Evolutionary conservation across 192 early-diverging fungal genomes (phyloP), one percentile per base, ranked within the genome.

Genomic region (Backusella australiensis): DNA sequence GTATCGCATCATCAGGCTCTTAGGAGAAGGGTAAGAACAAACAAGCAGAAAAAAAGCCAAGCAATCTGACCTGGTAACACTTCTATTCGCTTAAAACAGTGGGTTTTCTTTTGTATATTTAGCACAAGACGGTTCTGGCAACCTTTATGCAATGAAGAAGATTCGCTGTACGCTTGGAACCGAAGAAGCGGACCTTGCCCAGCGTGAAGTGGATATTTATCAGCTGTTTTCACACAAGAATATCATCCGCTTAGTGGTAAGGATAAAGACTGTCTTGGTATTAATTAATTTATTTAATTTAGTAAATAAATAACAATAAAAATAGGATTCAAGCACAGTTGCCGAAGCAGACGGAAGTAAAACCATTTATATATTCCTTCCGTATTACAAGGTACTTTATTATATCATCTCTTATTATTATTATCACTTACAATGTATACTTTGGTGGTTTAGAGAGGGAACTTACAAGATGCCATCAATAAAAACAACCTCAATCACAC

Each of bases 41-140:
- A 46, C 32, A 32, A 32, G 2, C 32, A 67, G 2, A 26, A 42
- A 39, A 14, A 49, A 44, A 32, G 11, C 7, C 14, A 21, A 49
- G 4, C 19, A 17, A 49, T 49, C 46, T 44, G 15, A 7, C 44
- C 3, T 12, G 52, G n/a, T 44, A 11, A 19, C n/a, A 42, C 42
- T 2, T 59, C 9, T 14, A 14, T 59, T 29, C 17, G 2, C 34
- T 42, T 69, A 23, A 38, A 39, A 71, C 66, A 90, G 93, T 70
- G 93, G 91, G 8, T 94, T 93, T 81, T 90, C 91, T 41, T 86
- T 86, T 69, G 93, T 94, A 6, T 86, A 89, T 53, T 81, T 94
- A 4, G 88, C 89, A 14, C 82, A 90, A 68, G 89, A 91, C 65
- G 72, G 77, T 4, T 84, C 79, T 3, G 80, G 80, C 0, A 77